Percentiles rank a stretch among this genome's conserved stretches.
Evolutionary conservation across 257 asterid genomes (phyloP).

Genomic region (Solanum commersonii): DNA sequence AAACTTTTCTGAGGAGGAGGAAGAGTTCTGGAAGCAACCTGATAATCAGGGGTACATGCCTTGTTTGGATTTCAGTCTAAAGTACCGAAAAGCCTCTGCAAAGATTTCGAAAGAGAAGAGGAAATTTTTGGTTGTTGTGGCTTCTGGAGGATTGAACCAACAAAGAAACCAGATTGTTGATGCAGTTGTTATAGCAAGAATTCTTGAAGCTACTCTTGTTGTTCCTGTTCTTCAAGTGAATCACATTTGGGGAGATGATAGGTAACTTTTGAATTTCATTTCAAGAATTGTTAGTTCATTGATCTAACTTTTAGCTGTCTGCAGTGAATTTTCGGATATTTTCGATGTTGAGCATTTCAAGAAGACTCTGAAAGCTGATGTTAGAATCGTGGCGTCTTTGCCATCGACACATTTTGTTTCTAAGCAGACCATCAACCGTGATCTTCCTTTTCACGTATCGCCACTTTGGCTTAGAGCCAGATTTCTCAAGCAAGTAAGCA

Average conservation of each 20-base stretch:
- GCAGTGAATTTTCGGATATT: conserved; percentile 60
- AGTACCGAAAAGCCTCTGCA: conserved; percentile 34
- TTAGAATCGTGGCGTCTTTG: conserved; percentile 44
- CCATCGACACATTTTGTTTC: conserved; percentile 52
- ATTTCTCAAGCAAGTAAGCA: conserved; percentile 41
- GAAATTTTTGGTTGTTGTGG: conserved; percentile 51
- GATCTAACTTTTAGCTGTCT: background rate
- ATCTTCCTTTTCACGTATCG: conserved; percentile 44
- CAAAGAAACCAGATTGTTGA: conserved; percentile 66
- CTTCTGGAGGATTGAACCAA: conserved; percentile 60
- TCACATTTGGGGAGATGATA: conserved; percentile 63
- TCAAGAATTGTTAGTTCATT: background rate
- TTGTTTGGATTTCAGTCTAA: conserved; percentile 41
- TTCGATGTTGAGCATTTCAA: conserved; percentile 63
- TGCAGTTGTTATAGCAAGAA: conserved; percentile 56
- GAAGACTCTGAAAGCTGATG: conserved; percentile 45
- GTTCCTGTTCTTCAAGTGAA: conserved; percentile 57
- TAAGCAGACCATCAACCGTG: conserved; percentile 40
- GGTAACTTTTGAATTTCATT: background rate
- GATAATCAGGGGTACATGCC: conserved; percentile 42
- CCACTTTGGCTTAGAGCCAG: conserved; percentile 53
- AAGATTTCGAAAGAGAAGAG: conserved; percentile 31
- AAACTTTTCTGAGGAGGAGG: conserved; percentile 30
- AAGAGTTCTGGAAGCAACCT: conserved; percentile 55
- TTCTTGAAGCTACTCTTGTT: conserved; percentile 55